Base-by-base conservation (phyloP, 2,329 filamentous ascomycete species). In the Phaeoacremonium minimum region DNA sequence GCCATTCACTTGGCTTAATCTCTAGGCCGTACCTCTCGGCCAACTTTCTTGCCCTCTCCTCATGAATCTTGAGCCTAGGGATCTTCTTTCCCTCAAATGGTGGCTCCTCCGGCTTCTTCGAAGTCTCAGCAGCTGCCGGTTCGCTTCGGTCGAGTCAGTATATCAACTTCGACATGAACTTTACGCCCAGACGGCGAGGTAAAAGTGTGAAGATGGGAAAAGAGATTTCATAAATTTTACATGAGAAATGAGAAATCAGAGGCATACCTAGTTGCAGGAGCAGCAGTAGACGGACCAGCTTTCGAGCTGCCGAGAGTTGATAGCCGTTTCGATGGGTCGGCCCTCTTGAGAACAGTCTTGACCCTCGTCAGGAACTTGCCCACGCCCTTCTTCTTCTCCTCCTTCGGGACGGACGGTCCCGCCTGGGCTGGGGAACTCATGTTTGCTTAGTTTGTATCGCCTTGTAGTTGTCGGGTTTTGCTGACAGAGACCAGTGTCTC, bases 11-110 rank as follows among this genome's bases (percentile, higher is more conserved):
- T 26, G 73, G 61, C 52, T 72, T 66, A 42, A 80, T 69, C 46
- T 76, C 71, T 35, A 79, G 53, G 18, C 75, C 75, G 42, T 73
- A 78, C 32, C 66, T 64, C 46, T 75, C 67, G 22, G 70, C 71
- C 6, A 80, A 60, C 49, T 69, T 72, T 57, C 71, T 72, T 28
- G 71, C 73, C 18, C 75, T 68, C 55, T 79, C 73, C 48, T 75
- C 72, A 33, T 75, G 67, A 30, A 79, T 55, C 43, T 77, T 65
- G 20, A 65, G 56, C 38, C 67, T 68, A 5, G 71, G 67, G 18
- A 77, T 54, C 50, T 58, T 53, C 19, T 48, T 49, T 6, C 51
- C 45, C 14, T 50, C 45, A 12, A 37, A 35, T 17, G 41, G 37
- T 8, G 45, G 33, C 15, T 36, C 45, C 2, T 28, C 28, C 12